Conservation (phyloP, 257 asterid species). For the Scutellaria barbata region DNA sequence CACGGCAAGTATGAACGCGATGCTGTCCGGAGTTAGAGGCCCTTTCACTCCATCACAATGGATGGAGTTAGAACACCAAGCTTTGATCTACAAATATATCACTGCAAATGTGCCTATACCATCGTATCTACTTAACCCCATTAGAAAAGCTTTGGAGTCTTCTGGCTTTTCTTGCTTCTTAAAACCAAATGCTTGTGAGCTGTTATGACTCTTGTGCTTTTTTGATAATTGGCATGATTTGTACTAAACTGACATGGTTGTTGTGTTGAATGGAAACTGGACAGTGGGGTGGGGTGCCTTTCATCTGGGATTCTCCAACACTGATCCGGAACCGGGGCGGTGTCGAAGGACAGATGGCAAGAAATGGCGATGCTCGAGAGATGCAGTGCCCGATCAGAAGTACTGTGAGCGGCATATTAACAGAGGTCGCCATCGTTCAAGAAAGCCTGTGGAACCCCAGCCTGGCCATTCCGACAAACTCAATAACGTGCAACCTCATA, state of each 20-base stretch:
- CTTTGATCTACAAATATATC: constrained; percentile 81
- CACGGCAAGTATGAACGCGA: constrained; percentile 29
- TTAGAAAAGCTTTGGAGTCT: constrained; percentile 70
- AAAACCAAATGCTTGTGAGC: constrained; percentile 63
- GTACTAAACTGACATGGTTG: not conserved
- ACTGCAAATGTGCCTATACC: constrained; percentile 75
- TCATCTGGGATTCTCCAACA: constrained; percentile 73
- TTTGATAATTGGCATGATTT: not conserved
- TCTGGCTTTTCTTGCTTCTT: constrained; percentile 53
- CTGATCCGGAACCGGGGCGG: constrained; percentile 95
- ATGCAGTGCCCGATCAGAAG: constrained; percentile 84
- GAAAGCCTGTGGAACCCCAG: constrained; percentile 99
- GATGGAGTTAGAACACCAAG: constrained; percentile 85
- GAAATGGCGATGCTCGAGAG: constrained; percentile 99
- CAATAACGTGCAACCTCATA: too few species aligned
- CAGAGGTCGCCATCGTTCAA: constrained; percentile 99
- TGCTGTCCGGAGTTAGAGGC: constrained; percentile 57
- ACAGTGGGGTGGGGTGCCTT: constrained; percentile 94
- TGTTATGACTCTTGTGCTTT: not conserved
- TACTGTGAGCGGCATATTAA: constrained; percentile 98
- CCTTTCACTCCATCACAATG: constrained; percentile 77
- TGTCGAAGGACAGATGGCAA: constrained; percentile 97
- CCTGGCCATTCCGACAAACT: constrained; percentile 51
- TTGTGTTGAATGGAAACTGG: not conserved
- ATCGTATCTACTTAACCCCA: constrained; percentile 68